Conservation (phyloP, 345 rosid species). For the Nasturtium officinale region DNA sequence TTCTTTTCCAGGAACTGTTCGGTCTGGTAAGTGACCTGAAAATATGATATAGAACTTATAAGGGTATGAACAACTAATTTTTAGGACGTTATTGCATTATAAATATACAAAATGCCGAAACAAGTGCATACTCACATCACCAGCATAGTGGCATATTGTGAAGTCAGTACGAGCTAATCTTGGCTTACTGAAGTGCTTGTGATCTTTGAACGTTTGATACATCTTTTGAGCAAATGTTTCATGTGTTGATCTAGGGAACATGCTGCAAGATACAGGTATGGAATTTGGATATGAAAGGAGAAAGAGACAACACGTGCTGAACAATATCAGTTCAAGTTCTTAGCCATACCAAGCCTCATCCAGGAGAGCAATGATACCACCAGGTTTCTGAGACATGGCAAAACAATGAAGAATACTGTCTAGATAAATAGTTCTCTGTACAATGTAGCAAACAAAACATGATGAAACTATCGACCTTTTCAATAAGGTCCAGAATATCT, state of each 20-base stretch:
- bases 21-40: conserved; percentile 96
- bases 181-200: conserved; percentile 91
- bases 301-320: conserved; percentile 20
- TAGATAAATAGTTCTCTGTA: conserved; percentile 8
- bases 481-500: conserved; percentile 94
- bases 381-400: conserved; percentile 71
- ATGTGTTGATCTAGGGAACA: conserved; percentile 99
- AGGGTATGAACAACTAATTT: conserved; percentile 6
- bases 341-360: conserved; percentile 92
- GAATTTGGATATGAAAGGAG: conserved; percentile 27
- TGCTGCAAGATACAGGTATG: conserved; percentile 56
- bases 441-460: conserved; percentile 17
- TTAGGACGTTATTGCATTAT: neutral
- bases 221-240: conserved; percentile 97
- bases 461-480: conserved; percentile 64
- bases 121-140: conserved; percentile 69
- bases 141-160: conserved; percentile 97
- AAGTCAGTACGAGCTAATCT: conserved; percentile 90
- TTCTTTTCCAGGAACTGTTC: conserved; percentile 93
- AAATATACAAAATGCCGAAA: conserved; percentile 11
- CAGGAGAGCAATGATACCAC: conserved; percentile 95
- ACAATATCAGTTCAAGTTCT: conserved; percentile 28
- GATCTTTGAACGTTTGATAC: conserved; percentile 91
- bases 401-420: conserved; percentile 19
- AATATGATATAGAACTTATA: conserved; percentile 16